These are phyloP conservation scores for Sisymbrium irio DNA, from an alignment of 345 rosid species.

Conservation along the genomic window DNA sequence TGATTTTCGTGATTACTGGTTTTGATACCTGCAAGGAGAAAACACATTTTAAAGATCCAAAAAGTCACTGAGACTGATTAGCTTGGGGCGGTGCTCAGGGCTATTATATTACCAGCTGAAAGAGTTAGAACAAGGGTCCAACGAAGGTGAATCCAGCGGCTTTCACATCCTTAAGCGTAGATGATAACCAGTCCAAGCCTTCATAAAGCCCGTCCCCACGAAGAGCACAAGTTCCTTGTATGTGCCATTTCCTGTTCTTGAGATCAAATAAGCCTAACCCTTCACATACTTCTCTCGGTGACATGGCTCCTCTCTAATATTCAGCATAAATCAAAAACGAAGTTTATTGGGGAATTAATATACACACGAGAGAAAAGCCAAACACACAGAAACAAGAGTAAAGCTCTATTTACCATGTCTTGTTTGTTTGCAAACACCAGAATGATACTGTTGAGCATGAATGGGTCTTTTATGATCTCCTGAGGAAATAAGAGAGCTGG, in stretches of 20 bases:
- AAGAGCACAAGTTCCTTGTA: slow-evolving; percentile 97
- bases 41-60: not conserved
- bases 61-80: not conserved
- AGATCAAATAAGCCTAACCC: slow-evolving; percentile 90
- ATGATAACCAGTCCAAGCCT: slow-evolving; percentile 93
- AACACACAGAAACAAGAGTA: not conserved
- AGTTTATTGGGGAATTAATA: not conserved
- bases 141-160: slow-evolving; percentile 88
- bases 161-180: slow-evolving; percentile 84
- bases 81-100: not conserved
- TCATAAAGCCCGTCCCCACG: slow-evolving; percentile 96
- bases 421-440: slow-evolving; percentile 98
- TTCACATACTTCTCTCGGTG: slow-evolving; percentile 90
- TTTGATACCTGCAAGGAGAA: slow-evolving; percentile 8
- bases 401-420: slow-evolving; percentile 68
- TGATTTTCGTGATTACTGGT: not conserved
- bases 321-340: not conserved
- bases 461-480: slow-evolving; percentile 94
- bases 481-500: slow-evolving; percentile 39
- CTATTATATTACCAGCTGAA: slow-evolving; percentile 33
- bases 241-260: slow-evolving; percentile 98
- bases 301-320: slow-evolving; percentile 92
- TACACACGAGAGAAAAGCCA: not conserved
- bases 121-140: slow-evolving; percentile 60
- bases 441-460: slow-evolving; percentile 94